Evolutionary conservation across 2,329 filamentous ascomycete genomes (phyloP).

Genomic region (Aspergillus caelatus): DNA sequence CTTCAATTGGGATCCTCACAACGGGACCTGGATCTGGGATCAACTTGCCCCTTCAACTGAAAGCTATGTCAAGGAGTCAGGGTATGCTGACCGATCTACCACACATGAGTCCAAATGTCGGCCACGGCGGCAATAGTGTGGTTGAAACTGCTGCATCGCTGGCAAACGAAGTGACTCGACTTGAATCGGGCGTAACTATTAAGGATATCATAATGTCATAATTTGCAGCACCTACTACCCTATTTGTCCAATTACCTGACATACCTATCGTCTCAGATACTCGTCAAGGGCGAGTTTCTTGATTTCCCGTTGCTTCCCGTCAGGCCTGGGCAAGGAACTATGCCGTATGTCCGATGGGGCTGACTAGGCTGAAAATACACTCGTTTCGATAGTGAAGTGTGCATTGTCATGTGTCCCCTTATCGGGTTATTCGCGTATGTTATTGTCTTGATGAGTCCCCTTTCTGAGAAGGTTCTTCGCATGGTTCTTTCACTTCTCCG

Average conservation of each 20-base stretch:
- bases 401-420: background rate
- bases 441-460: background rate
- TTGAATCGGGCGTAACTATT: background rate
- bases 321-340: background rate
- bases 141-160: background rate
- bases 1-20: background rate
- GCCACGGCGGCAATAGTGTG: background rate
- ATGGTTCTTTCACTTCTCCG: too few species aligned
- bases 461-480: background rate
- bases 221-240: background rate
- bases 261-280: background rate
- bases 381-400: background rate
- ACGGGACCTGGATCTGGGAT: too few species aligned
- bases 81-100: too few species aligned
- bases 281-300: background rate
- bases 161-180: background rate
- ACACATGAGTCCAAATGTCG: background rate
- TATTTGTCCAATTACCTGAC: background rate
- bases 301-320: background rate
- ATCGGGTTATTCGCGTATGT: background rate
- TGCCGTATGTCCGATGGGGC: background rate
- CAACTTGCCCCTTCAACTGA: too few species aligned
- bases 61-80: too few species aligned
- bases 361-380: too few species aligned
- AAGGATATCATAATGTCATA: background rate